A percentile compares a stretch with the other conserved stretches of the same genome.
phyloP scores from a whole-genome alignment of 768 basidiomycete species.

The Cyclocybe aegerita region DNA sequence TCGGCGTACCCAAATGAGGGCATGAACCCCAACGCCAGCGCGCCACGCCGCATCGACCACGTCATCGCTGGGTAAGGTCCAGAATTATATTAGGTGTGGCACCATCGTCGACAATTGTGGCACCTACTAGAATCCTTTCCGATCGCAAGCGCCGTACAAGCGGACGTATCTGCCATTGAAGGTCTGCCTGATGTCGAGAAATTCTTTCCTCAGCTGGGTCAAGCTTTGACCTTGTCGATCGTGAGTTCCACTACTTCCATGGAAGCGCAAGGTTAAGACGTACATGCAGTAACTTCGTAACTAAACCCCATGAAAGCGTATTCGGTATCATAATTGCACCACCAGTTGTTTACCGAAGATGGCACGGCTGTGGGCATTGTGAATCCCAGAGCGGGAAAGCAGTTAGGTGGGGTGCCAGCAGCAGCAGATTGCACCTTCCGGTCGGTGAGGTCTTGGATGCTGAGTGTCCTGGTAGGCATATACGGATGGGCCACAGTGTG shows the following conservation, averaged over 20 bases:
- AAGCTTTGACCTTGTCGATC: slow-evolving; percentile 52
- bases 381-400: slow-evolving; percentile 47
- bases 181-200: slow-evolving; percentile 53
- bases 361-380: slow-evolving; percentile 54
- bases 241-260: slow-evolving; percentile 1
- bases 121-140: slow-evolving; percentile 45
- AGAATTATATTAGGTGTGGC: background rate
- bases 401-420: slow-evolving; percentile 26
- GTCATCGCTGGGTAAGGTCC: slow-evolving; percentile 38
- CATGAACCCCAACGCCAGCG: slow-evolving; percentile 69
- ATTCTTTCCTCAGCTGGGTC: slow-evolving; percentile 49
- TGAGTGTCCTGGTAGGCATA: too few relatives aligned
- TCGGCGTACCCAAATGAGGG: slow-evolving; percentile 64
- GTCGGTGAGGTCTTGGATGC: too few relatives aligned
- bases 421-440: background rate
- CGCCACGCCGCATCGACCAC: slow-evolving; percentile 69
- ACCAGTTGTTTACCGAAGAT: slow-evolving; percentile 48
- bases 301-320: slow-evolving; percentile 79
- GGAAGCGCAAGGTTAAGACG: slow-evolving; percentile 15
- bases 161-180: slow-evolving; percentile 70
- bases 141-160: slow-evolving; percentile 49
- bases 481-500: too few relatives aligned
- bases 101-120: background rate
- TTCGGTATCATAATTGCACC: slow-evolving; percentile 64
- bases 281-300: slow-evolving; percentile 70